These are phyloP conservation scores for Bruguiera parviflora DNA, from an alignment of 345 rosid genomes.

Conservation along the genomic window DNA sequence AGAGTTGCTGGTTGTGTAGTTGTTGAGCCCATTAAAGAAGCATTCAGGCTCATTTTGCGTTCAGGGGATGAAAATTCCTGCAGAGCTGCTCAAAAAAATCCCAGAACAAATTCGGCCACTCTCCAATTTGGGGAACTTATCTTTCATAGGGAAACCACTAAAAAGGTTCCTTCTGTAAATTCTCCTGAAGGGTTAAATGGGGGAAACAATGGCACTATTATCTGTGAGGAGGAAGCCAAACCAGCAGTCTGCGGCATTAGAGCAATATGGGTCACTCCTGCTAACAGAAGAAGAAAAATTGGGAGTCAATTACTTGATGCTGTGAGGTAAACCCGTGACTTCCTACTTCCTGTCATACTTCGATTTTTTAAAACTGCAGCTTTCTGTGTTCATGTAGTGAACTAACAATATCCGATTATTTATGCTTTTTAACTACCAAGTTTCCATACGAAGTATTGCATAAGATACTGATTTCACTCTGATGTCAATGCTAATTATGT, in stretches of 20 bases:
- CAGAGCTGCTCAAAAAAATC: constrained; percentile 21
- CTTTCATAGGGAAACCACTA: constrained; percentile 57
- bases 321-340: constrained; percentile 45
- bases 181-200: constrained; percentile 22
- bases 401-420: background rate
- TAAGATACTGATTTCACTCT: background rate
- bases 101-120: constrained; percentile 34
- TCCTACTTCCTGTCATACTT: background rate
- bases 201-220: constrained; percentile 39
- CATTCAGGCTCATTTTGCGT: constrained; percentile 51
- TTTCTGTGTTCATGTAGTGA: background rate
- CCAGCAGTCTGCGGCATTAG: constrained; percentile 70
- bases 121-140: constrained; percentile 63
- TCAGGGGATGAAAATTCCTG: constrained; percentile 21
- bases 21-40: constrained; percentile 78
- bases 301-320: constrained; percentile 72
- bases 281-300: constrained; percentile 69
- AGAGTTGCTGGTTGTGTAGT: constrained; percentile 73
- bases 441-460: background rate
- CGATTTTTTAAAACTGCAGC: background rate
- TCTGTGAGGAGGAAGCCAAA: constrained; percentile 54
- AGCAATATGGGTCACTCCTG: constrained; percentile 88
- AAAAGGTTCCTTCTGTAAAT: constrained; percentile 27
- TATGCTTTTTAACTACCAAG: background rate
- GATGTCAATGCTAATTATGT: background rate